These are phyloP conservation scores for Penicilliopsis zonata DNA, from an alignment of 495 filamentous ascomycete species.

Conservation along the genomic window DNA sequence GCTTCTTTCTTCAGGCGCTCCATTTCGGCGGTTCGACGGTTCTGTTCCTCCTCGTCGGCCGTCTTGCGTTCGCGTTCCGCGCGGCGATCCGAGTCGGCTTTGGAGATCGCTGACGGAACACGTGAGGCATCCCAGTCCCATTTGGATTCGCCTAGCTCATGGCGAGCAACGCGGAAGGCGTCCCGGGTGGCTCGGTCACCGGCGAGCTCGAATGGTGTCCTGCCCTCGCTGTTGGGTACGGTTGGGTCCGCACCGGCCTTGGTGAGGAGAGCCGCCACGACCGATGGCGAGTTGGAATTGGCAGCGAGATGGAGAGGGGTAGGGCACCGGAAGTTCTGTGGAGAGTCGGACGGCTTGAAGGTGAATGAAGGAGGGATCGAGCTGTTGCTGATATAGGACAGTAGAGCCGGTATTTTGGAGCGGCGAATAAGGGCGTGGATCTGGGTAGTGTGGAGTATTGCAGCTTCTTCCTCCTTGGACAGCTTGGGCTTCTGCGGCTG, in stretches of 20 bases:
- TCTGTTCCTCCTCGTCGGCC: slow-evolving; percentile 42
- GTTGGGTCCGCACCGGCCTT: slow-evolving; percentile 70
- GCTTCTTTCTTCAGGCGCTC: slow-evolving; percentile 56
- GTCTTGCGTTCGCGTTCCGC: slow-evolving; percentile 46
- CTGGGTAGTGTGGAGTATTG: slow-evolving; percentile 71
- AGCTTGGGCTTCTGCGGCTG: slow-evolving; percentile 44
- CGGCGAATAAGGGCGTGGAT: slow-evolving; percentile 79
- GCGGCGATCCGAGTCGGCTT: slow-evolving; percentile 54
- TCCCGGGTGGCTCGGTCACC: slow-evolving; percentile 82
- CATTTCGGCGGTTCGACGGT: slow-evolving; percentile 47
- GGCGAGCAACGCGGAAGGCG: slow-evolving; percentile 79
- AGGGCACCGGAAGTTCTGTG: slow-evolving; percentile 72
- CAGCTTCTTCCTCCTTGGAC: slow-evolving; percentile 72
- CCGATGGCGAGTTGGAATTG: slow-evolving; percentile 56
- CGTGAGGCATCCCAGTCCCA: slow-evolving; percentile 74
- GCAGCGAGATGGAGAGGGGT: slow-evolving; percentile 80
- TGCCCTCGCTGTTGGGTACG: slow-evolving; percentile 48
- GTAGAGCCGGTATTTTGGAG: slow-evolving; percentile 75
- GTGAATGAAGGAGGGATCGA: slow-evolving; percentile 52
- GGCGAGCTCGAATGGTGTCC: slow-evolving; percentile 73
- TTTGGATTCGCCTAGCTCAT: slow-evolving; percentile 59
- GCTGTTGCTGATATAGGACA: slow-evolving; percentile 72
- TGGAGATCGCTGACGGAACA: slow-evolving; percentile 58
- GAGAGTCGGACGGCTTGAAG: slow-evolving; percentile 57
- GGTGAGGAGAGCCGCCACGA: slow-evolving; percentile 64